Evolutionary conservation across 148 eudicot genomes (phyloP), one percentile per base, ranked within the genome.

Genomic region (Euryodendron excelsum): DNA sequence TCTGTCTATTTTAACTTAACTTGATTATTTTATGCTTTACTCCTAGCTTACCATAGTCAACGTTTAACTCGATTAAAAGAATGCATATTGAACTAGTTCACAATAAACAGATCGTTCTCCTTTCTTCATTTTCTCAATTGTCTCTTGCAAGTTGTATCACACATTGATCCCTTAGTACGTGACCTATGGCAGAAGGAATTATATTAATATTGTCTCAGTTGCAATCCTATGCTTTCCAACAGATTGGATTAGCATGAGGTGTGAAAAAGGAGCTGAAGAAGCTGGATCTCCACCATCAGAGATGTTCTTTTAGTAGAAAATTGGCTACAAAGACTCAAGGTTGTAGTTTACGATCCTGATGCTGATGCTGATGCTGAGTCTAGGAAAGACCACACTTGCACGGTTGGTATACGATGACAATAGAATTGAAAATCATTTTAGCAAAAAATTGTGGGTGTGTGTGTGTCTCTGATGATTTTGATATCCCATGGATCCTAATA

Each of bases 341-440:
- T 53, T 66, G 78, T 52, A 9, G 30, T 66, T 58, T 65, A 82
- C 30, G 50, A 73, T 11, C 78, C 69, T 30, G 81, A 82, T 53
- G 84, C 45, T 84, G 3, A 45, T 82, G n/a, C 83, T 86, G 17
- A 17, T 84, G 7, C 82, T 83, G 7, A 87, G 87, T n/a, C 55
- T 86, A 30, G 89, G 84, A 23, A 83, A 86, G 37, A 83, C 83
- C 11, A 52, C 76, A 8, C 74, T 86, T 5, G 84, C 85, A 4
- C 80, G 79, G 34, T 14, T 79, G 21, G 70, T 84, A 5, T 79
- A 34, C 27, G 58, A 69, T 30, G 87, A 81, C 50, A 30, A 59
- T 14, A 60, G 62, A 31, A 50, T 78, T 0, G 11, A 21, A 3
- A 12, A 14, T 1, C 36, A 73, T n/a, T 86, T 86, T 41, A 69